Evolutionary conservation across 1,284 basidiomycete genomes (phyloP).

Genomic region (Termitomyces sp.): DNA sequence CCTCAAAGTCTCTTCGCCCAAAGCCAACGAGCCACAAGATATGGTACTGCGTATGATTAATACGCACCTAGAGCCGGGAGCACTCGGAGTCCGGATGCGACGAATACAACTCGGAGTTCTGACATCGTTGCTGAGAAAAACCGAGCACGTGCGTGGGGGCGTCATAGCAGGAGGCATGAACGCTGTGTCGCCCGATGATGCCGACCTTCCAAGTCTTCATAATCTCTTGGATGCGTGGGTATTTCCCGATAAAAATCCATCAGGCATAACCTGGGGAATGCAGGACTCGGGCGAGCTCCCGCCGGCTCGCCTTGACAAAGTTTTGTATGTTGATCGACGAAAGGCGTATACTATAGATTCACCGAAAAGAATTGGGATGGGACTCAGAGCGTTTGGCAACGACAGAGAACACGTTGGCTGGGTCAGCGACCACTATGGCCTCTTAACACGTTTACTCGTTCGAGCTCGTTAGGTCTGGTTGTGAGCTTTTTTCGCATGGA

Average conservation of each 20-base stretch:
- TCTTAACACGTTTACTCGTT: slow-evolving; percentile 42
- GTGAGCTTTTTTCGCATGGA: slow-evolving; percentile 8
- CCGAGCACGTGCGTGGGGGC: slow-evolving; percentile 45
- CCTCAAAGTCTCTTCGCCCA: slow-evolving; percentile 38
- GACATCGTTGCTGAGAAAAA: slow-evolving; percentile 37
- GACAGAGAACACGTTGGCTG: slow-evolving; percentile 32
- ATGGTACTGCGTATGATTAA: slow-evolving; percentile 55
- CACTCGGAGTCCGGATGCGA: slow-evolving; percentile 41
- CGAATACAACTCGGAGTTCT: slow-evolving; percentile 50
- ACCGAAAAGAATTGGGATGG: slow-evolving; percentile 51
- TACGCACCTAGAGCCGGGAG: slow-evolving; percentile 60
- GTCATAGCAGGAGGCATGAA: slow-evolving; percentile 71
- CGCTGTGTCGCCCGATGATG: slow-evolving; percentile 45
- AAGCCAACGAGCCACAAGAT: slow-evolving; percentile 29
- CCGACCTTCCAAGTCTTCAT: slow-evolving; percentile 32
- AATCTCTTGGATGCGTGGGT: slow-evolving; percentile 56
- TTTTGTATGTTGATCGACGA: slow-evolving; percentile 47
- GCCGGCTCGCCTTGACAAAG: slow-evolving; percentile 53
- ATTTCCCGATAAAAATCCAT: slow-evolving; percentile 31
- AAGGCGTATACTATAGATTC: slow-evolving; percentile 44
- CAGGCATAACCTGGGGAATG: slow-evolving; percentile 62
- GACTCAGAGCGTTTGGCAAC: slow-evolving; percentile 32
- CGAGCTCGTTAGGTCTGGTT: slow-evolving; percentile 16
- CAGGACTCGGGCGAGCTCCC: slow-evolving; percentile 42
- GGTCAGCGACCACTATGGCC: slow-evolving; percentile 63